Percentiles rank a stretch among this genome's conserved stretches.
Evolutionary conservation across 2,329 filamentous ascomycete genomes (phyloP).

Genomic region (Dryadomyces quercus-mongolicae): DNA sequence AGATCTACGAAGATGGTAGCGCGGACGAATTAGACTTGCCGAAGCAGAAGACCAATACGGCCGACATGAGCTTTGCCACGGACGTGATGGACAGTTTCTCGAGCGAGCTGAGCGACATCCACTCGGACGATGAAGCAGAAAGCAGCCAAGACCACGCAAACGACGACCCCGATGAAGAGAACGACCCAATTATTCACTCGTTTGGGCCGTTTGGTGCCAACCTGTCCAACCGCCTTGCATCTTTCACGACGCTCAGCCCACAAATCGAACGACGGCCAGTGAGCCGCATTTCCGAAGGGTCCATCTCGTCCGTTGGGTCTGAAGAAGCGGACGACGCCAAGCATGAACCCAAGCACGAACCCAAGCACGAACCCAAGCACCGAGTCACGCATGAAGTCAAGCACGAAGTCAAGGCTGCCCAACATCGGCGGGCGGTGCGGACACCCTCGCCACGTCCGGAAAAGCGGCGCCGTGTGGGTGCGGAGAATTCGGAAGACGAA

Average conservation of each 20-base stretch:
- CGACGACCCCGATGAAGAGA: conserved; percentile 80
- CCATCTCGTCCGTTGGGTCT: conserved; percentile 10
- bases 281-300: conserved; percentile 10
- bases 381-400: neutral
- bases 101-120: conserved; percentile 41
- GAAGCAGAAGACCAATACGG: conserved; percentile 15
- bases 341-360: neutral
- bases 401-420: neutral
- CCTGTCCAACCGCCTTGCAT: conserved; percentile 68
- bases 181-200: conserved; percentile 83
- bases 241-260: conserved; percentile 60
- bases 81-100: conserved; percentile 41
- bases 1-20: conserved; percentile 63
- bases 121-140: conserved; percentile 51
- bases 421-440: neutral
- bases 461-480: neutral
- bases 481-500: neutral
- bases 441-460: neutral
- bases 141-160: conserved; percentile 62
- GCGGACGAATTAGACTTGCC: conserved; percentile 40
- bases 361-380: neutral
- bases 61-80: conserved; percentile 34
- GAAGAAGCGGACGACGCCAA: neutral
- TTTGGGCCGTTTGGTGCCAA: conserved; percentile 86
- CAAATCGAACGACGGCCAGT: conserved; percentile 21